phyloP scores from a whole-genome alignment of 1,284 basidiomycete species.

The Ustilago tritici region DNA sequence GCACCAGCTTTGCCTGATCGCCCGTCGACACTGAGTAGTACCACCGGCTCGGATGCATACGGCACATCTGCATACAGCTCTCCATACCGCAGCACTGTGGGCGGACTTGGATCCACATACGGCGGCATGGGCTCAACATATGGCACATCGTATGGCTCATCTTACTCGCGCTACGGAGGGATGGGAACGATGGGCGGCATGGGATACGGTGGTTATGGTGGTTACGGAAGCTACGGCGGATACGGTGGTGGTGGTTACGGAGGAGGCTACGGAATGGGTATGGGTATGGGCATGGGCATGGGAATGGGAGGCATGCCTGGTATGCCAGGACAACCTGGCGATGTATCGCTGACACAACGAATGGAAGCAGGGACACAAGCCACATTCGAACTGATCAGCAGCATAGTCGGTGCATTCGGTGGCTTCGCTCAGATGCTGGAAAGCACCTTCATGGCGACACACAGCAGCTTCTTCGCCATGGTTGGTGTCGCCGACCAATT shows the following conservation, averaged over 20 bases:
- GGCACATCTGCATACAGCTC: conserved; percentile 40
- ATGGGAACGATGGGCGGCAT: conserved; percentile 45
- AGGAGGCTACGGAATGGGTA: conserved; percentile 52
- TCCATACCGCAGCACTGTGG: conserved; percentile 49
- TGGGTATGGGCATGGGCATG: conserved; percentile 59
- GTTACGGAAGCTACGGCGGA: conserved; percentile 56
- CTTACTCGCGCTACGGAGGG: conserved; percentile 65
- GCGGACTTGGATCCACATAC: conserved; percentile 60
- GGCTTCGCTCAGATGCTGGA: conserved; percentile 98
- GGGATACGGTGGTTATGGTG: conserved; percentile 53
- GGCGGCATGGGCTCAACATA: conserved; percentile 63
- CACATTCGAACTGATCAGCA: conserved; percentile 92
- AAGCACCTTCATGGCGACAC: conserved; percentile 97
- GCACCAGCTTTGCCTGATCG: conserved; percentile 65
- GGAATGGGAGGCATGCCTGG: conserved; percentile 61
- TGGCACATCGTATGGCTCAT: conserved; percentile 60
- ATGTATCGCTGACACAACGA: conserved; percentile 80
- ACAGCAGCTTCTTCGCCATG: conserved; percentile 98
- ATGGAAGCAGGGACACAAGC: conserved; percentile 90
- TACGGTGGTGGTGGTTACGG: conserved; percentile 47
- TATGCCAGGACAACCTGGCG: conserved; percentile 59
- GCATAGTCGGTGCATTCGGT: conserved; percentile 93
- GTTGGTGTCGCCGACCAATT: conserved; percentile 97
- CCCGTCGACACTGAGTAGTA: conserved; percentile 52
- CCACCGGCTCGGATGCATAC: conserved; percentile 37